Conservation (phyloP, 2,329 filamentous ascomycete genomes). For the Sclerotinia trifoliorum region DNA sequence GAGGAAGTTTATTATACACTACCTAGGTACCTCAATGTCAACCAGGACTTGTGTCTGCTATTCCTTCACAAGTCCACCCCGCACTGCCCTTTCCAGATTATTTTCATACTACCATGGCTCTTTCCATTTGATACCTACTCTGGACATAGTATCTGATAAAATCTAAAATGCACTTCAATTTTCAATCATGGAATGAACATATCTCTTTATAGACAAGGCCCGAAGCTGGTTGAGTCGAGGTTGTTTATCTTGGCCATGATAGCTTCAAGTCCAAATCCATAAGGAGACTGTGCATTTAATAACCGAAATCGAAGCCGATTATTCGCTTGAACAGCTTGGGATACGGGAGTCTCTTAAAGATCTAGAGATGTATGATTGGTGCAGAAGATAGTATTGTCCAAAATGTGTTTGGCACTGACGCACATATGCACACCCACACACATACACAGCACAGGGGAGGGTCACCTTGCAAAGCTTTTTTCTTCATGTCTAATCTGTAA, state of each 20-base stretch:
- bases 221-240: neutral
- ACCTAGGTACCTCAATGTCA: neutral
- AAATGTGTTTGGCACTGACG: no score
- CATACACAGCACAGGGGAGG: no score
- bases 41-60: no score
- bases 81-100: neutral
- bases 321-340: neutral
- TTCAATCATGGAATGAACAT: neutral
- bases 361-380: no score
- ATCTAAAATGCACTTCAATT: neutral
- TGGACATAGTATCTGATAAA: no score
- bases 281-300: neutral
- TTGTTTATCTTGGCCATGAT: neutral
- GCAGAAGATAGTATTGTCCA: no score
- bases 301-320: neutral
- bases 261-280: neutral
- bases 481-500: no score
- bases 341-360: neutral
- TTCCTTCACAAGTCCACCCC: neutral
- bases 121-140: no score
- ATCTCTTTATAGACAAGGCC: neutral
- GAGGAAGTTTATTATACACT: neutral
- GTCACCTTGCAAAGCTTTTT: no score
- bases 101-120: neutral
- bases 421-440: no score